Percentiles rank a stretch among this genome's conserved stretches.
Evolutionary conservation across 306 rosid genomes (phyloP).

Genomic region (Pterocarpus santalinus): DNA sequence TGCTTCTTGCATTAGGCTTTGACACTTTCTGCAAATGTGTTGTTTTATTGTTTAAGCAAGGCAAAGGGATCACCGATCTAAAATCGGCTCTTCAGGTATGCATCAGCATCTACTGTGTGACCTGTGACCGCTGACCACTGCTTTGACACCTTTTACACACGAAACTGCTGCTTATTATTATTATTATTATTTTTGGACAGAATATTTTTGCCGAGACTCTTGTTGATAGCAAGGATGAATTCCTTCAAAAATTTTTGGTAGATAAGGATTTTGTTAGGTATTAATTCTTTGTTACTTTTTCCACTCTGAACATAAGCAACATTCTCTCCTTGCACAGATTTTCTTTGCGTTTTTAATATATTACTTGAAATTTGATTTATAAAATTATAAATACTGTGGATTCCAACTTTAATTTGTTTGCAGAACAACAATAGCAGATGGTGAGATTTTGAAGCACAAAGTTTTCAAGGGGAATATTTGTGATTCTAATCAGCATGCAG

Average conservation of each 20-base stretch:
- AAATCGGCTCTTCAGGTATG: slow-evolving; percentile 82
- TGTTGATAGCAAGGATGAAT: slow-evolving; percentile 80
- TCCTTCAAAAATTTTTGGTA: slow-evolving; percentile 66
- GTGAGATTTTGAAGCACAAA: slow-evolving; percentile 66
- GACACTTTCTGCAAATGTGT: slow-evolving; percentile 25
- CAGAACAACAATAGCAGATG: slow-evolving; percentile 63
- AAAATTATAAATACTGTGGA: slow-evolving; percentile 12
- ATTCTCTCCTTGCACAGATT: background rate
- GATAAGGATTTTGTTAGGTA: slow-evolving; percentile 70
- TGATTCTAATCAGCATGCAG: slow-evolving; percentile 51
- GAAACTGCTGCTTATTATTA: slow-evolving; percentile 40
- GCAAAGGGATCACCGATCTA: slow-evolving; percentile 90
- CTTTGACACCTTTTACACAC: slow-evolving; percentile 2
- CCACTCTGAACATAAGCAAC: background rate
- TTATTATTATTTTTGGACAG: slow-evolving; percentile 54
- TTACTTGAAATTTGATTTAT: slow-evolving; percentile 12
- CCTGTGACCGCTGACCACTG: background rate
- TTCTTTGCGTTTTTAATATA: background rate
- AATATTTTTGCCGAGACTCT: slow-evolving; percentile 86
- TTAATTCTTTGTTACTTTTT: background rate
- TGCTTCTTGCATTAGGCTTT: slow-evolving; percentile 17
- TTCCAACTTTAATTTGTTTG: slow-evolving; percentile 41
- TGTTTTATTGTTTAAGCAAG: slow-evolving; percentile 68
- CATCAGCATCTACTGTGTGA: background rate
- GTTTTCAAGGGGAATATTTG: slow-evolving; percentile 49